Conservation (phyloP, 345 rosid species). For the Eucalyptus paniculata region DNA sequence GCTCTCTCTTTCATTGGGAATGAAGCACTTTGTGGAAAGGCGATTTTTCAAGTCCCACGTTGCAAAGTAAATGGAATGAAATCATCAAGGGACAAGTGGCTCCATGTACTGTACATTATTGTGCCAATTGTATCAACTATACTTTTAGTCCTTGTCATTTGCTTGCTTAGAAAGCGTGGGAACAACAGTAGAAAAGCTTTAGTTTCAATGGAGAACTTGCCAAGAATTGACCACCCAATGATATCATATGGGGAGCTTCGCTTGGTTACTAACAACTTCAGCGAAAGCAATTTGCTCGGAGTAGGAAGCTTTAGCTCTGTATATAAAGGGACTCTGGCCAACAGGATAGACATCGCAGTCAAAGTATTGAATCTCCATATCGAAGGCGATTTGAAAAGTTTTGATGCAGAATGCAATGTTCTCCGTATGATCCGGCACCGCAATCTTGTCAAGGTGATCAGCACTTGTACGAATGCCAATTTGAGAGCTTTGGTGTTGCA, state of each 20-base stretch:
- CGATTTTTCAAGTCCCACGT: background rate
- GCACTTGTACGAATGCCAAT: background rate
- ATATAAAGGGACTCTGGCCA: background rate
- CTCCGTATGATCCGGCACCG: background rate
- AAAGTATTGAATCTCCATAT: background rate
- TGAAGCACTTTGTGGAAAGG: background rate
- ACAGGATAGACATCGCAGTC: background rate
- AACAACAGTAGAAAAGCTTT: fast-evolving
- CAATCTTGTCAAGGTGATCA: conserved; percentile 3
- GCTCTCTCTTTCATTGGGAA: background rate
- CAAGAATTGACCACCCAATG: background rate
- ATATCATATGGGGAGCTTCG: background rate
- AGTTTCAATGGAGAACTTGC: background rate
- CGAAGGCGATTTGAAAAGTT: background rate
- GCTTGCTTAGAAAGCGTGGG: background rate
- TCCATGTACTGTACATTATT: background rate
- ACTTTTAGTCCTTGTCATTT: background rate
- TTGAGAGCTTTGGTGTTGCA: background rate
- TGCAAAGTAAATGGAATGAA: background rate
- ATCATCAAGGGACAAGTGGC: background rate
- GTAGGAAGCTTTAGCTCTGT: background rate
- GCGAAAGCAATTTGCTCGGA: background rate
- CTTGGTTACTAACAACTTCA: background rate
- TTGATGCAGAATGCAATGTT: background rate
- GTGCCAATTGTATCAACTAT: background rate